phyloP scores from a whole-genome alignment of 164 flowering plant species.

The Dillenia turbinata region DNA sequence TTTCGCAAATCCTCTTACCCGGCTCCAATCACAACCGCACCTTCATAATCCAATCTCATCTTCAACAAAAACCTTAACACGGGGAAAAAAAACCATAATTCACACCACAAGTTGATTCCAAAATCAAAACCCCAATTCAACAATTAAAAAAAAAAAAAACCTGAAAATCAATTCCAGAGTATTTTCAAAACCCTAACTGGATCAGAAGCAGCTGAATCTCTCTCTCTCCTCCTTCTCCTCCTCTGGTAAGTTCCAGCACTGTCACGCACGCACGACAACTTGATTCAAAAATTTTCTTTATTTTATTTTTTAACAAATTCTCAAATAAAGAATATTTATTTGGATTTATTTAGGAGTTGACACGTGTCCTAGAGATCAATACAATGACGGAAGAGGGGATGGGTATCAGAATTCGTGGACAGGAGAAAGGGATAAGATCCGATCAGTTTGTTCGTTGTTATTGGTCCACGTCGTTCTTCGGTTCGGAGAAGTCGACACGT shows the following conservation, averaged over 20 bases:
- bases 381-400: neutral
- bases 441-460: slow-evolving; percentile 12
- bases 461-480: neutral
- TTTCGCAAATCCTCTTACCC: slow-evolving; percentile 10
- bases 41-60: slow-evolving; percentile 7
- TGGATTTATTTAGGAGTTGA: neutral
- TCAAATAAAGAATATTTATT: neutral
- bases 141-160: neutral
- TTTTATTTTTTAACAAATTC: neutral
- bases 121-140: neutral
- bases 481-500: neutral
- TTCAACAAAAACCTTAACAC: neutral
- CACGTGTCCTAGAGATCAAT: slow-evolving; percentile 14
- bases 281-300: neutral
- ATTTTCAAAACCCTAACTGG: too few relatives aligned
- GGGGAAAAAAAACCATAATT: neutral
- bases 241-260: too few relatives aligned
- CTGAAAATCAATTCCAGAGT: too few relatives aligned
- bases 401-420: slow-evolving; percentile 11
- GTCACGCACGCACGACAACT: too few relatives aligned
- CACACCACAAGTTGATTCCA: too few relatives aligned
- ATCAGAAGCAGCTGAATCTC: too few relatives aligned
- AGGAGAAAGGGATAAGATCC: slow-evolving; percentile 7
- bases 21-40: neutral
- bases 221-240: too few relatives aligned